Evolutionary conservation across 2,329 filamentous ascomycete genomes (phyloP).

Genomic region (Bimuria novae-zelandiae): DNA sequence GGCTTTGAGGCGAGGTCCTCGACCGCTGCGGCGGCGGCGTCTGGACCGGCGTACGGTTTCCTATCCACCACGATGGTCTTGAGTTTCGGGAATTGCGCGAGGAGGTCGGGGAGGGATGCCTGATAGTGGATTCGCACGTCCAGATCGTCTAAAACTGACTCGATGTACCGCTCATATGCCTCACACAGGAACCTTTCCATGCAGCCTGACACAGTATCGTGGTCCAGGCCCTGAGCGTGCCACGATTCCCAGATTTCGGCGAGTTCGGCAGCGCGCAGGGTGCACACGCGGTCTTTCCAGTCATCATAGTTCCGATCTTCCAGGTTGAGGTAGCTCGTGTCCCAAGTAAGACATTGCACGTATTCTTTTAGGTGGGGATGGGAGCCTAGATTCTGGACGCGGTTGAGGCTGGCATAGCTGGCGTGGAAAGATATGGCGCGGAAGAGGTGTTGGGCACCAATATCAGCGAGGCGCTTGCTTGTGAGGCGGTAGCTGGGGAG

Average conservation of each 20-base stretch:
- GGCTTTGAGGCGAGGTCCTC: background rate
- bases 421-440: background rate
- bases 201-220: background rate
- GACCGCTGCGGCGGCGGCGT: background rate
- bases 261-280: background rate
- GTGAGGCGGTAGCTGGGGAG: background rate
- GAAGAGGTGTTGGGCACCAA: background rate
- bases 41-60: background rate
- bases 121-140: background rate
- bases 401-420: background rate
- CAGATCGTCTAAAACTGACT: background rate
- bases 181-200: background rate
- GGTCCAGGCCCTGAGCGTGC: background rate
- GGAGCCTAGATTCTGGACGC: background rate
- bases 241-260: background rate
- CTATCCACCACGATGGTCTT: background rate
- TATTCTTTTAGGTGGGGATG: background rate
- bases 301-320: background rate
- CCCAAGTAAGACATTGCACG: background rate
- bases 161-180: background rate
- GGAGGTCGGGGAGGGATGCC: background rate
- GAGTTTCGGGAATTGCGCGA: background rate
- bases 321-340: background rate
- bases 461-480: background rate
- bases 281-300: background rate